Percentiles rank a stretch among this genome's conserved stretches.
Conservation (phyloP, 1,139 yeast genomes). For the Schwanniomyces etchellsii region DNA sequence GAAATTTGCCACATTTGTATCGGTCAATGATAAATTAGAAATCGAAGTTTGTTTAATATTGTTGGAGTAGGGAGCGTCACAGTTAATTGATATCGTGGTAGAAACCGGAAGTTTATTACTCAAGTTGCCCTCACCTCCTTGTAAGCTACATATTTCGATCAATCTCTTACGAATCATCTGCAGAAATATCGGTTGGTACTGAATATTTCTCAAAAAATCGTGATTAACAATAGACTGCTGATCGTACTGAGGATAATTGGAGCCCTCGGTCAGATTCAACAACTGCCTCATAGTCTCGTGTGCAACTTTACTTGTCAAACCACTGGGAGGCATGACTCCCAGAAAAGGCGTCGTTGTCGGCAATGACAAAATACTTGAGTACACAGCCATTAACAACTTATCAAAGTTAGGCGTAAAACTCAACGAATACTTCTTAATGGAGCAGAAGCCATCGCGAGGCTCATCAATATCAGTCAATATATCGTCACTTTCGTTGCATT, state of each 20-base stretch:
- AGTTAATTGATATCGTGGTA: slow-evolving; percentile 21
- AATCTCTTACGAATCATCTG: slow-evolving; percentile 39
- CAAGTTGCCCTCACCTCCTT: slow-evolving; percentile 7
- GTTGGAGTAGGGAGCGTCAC: slow-evolving; percentile 7
- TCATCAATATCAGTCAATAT: slow-evolving; percentile 38
- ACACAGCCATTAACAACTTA: slow-evolving; percentile 30
- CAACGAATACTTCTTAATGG: slow-evolving; percentile 28
- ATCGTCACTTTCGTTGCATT: slow-evolving; percentile 39
- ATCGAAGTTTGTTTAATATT: slow-evolving; percentile 31
- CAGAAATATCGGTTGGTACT: slow-evolving; percentile 37
- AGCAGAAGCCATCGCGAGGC: slow-evolving; percentile 12
- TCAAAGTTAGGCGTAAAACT: slow-evolving; percentile 34
- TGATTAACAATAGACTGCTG: slow-evolving; percentile 26
- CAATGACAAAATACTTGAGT: slow-evolving; percentile 30
- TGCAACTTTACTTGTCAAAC: slow-evolving; percentile 39
- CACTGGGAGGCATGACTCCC: slow-evolving; percentile 41
- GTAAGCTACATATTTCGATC: slow-evolving; percentile 32
- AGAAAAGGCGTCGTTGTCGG: slow-evolving; percentile 46
- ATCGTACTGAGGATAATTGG: slow-evolving; percentile 24
- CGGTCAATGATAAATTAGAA: slow-evolving; percentile 38
- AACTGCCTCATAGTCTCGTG: slow-evolving; percentile 33
- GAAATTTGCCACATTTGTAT: slow-evolving; percentile 30
- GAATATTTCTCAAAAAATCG: slow-evolving; percentile 27
- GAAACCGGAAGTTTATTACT: slow-evolving; percentile 20
- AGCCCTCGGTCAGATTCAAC: slow-evolving; percentile 14